A percentile compares a stretch with the other conserved stretches of the same genome.
These are phyloP conservation scores for Lentinus brumalis DNA, from an alignment of 768 basidiomycete species.

Conservation along the genomic window DNA sequence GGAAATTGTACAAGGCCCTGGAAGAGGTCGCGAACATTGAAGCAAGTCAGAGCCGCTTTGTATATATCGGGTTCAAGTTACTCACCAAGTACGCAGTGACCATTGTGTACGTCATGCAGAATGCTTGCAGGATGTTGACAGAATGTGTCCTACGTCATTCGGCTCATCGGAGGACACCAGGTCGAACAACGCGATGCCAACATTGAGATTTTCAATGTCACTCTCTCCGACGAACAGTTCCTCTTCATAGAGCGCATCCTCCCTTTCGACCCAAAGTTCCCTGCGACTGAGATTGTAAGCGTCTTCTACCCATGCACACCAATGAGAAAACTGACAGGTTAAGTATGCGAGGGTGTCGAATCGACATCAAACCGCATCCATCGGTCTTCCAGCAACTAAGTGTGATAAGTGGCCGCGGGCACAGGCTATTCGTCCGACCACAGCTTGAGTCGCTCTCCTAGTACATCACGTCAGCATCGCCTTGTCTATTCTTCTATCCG, in stretches of 20 bases:
- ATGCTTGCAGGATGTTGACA: too few relatives aligned
- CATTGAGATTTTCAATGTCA: conserved; percentile 49
- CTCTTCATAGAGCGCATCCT: conserved; percentile 43
- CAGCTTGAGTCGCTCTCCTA: too few relatives aligned
- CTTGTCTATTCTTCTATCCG: too few relatives aligned
- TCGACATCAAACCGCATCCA: too few relatives aligned
- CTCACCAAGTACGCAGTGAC: conserved; percentile 33
- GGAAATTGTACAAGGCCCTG: conserved; percentile 42
- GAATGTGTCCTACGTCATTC: conserved; percentile 45
- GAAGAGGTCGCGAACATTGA: conserved; percentile 46
- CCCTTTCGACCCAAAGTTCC: conserved; percentile 52
- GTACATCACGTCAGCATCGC: too few relatives aligned
- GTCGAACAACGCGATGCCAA: conserved; percentile 52
- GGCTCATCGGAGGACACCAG: conserved; percentile 50
- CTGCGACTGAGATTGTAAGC: conserved; percentile 27
- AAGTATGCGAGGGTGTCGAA: too few relatives aligned
- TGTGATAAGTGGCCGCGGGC: too few relatives aligned
- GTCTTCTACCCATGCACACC: too few relatives aligned
- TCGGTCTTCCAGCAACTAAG: too few relatives aligned
- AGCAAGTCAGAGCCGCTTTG: neutral
- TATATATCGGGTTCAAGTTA: neutral
- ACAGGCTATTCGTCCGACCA: too few relatives aligned
- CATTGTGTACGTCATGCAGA: conserved; percentile 54
- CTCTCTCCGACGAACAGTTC: conserved; percentile 47
- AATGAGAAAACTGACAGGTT: too few relatives aligned